These are phyloP conservation scores for Penicillium antarcticum DNA, from an alignment of 495 filamentous ascomycete species.

Conservation along the genomic window DNA sequence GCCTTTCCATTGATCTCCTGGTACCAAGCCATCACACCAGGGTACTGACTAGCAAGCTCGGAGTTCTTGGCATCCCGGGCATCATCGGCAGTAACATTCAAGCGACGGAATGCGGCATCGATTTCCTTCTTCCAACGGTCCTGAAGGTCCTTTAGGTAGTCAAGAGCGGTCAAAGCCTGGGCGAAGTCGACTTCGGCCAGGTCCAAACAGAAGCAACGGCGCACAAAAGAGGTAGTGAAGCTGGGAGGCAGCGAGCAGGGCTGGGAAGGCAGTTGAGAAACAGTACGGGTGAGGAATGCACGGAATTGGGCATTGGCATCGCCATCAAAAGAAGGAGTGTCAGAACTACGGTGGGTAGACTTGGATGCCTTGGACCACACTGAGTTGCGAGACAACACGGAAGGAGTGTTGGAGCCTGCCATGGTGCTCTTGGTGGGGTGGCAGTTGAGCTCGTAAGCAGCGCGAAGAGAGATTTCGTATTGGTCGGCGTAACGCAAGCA, in stretches of 20 bases:
- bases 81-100: conserved; percentile 42
- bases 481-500: conserved; percentile 60
- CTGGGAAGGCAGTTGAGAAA: conserved; percentile 59
- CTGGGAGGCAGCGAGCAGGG: conserved; percentile 63
- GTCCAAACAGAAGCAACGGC: conserved; percentile 56
- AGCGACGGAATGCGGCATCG: conserved; percentile 37
- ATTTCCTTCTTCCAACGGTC: conserved; percentile 61
- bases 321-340: conserved; percentile 35
- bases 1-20: conserved; percentile 50
- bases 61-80: conserved; percentile 28
- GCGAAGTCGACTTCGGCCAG: conserved; percentile 65
- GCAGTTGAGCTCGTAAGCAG: conserved; percentile 72
- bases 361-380: conserved; percentile 21
- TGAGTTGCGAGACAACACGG: conserved; percentile 2
- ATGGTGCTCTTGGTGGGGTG: conserved; percentile 44
- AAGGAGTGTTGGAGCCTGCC: conserved; percentile 26
- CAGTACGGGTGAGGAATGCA: conserved; percentile 59
- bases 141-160: conserved; percentile 70
- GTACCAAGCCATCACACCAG: conserved; percentile 55
- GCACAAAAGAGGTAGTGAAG: conserved; percentile 65
- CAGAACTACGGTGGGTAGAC: conserved; percentile 31
- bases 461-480: conserved; percentile 71
- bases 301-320: conserved; percentile 59
- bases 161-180: conserved; percentile 66
- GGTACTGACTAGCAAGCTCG: conserved; percentile 42